A percentile compares a stretch with the other conserved stretches of the same genome.
Conservation (phyloP, 805 yeast species). For the Lipomyces anomalus region DNA sequence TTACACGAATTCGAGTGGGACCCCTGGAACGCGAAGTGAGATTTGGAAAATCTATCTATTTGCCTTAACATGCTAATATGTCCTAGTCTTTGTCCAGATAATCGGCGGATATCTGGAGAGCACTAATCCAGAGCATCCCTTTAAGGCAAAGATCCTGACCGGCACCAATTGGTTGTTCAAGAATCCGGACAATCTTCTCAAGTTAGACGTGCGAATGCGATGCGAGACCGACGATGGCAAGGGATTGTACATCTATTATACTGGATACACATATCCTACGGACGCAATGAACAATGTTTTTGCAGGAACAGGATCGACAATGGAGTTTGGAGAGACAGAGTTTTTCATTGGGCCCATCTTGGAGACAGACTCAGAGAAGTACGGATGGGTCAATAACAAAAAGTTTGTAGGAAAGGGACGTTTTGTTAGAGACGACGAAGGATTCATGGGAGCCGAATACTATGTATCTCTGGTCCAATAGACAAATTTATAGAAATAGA, state of each 20-base stretch:
- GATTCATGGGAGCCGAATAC: constrained; percentile 50
- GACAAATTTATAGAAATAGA: too few species aligned
- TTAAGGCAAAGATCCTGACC: constrained; percentile 17
- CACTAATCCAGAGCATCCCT: constrained; percentile 19
- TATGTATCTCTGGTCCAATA: constrained; percentile 37
- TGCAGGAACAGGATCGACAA: constrained; percentile 14
- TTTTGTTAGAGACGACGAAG: constrained; percentile 45
- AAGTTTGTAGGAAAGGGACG: constrained; percentile 56
- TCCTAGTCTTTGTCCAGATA: constrained; percentile 17
- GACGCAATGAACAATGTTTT: constrained; percentile 19
- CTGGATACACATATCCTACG: constrained; percentile 19
- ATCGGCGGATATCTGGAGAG: constrained; percentile 21
- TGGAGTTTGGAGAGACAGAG: constrained; percentile 24
- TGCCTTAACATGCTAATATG: not conserved
- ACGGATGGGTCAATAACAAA: constrained; percentile 45
- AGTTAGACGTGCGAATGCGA: constrained; percentile 20
- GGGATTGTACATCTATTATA: constrained; percentile 18
- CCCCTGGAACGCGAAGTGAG: constrained; percentile 10
- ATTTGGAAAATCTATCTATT: not conserved
- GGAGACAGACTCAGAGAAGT: constrained; percentile 39
- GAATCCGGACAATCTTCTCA: constrained; percentile 12
- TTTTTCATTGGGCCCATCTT: constrained; percentile 42
- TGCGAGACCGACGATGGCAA: constrained; percentile 20
- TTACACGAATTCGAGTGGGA: too few species aligned
- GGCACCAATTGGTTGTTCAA: constrained; percentile 22